These are phyloP conservation scores for Leptographium wingfieldii DNA, from an alignment of 2,329 filamentous ascomycete species.

Conservation along the genomic window DNA sequence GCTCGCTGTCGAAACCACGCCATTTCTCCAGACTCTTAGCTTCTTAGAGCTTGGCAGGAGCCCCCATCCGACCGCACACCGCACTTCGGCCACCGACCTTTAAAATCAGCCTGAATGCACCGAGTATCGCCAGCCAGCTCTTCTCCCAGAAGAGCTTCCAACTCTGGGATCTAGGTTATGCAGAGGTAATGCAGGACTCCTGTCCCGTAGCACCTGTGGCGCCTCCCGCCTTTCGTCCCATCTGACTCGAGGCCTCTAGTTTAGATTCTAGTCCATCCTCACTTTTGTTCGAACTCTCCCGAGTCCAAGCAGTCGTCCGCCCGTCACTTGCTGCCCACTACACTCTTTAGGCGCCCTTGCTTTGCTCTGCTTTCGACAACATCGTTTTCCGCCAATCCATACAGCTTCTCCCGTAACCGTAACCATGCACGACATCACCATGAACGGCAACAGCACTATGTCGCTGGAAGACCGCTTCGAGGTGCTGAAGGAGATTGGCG, in stretches of 20 bases:
- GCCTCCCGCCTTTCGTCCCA: background rate
- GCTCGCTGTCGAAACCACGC: background rate
- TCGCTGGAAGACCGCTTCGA: constrained; percentile 90
- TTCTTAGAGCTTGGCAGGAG: background rate
- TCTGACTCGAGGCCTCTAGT: background rate
- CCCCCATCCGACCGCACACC: background rate
- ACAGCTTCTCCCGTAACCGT: constrained; percentile 16
- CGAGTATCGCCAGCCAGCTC: constrained; percentile 1
- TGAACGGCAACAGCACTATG: constrained; percentile 44
- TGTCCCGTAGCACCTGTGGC: background rate
- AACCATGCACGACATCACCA: constrained; percentile 59
- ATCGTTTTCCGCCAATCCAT: no score
- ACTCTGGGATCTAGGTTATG: constrained; percentile 4
- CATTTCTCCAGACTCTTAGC: background rate
- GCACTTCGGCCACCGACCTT: background rate
- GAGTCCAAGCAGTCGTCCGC: constrained; percentile 1
- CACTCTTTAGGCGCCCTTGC: constrained; percentile 1
- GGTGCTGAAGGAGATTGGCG: constrained; percentile 93
- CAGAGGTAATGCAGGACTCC: background rate
- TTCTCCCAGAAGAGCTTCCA: constrained; percentile 2
- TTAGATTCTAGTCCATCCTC: background rate
- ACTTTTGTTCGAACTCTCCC: background rate
- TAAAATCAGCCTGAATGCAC: constrained; percentile 5
- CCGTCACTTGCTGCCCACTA: background rate
- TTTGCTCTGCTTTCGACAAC: background rate